Percentiles rank a stretch among this genome's conserved stretches.
phyloP scores from a whole-genome alignment of 176 grass and related monocot genomes.

The Triticum urartu region DNA sequence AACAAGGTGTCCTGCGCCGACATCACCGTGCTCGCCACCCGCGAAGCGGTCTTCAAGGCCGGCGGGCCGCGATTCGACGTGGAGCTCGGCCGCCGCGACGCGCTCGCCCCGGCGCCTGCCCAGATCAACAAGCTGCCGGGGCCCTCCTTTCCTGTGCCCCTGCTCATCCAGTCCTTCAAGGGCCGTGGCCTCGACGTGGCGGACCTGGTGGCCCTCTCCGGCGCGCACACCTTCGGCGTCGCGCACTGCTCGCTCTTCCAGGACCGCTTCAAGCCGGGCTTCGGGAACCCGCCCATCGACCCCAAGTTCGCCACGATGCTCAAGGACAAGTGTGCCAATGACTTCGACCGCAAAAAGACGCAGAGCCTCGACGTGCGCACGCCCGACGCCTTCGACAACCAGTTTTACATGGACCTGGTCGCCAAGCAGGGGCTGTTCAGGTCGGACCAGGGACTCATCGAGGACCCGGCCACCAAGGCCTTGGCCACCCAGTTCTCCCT shows the following conservation, averaged over 20 bases:
- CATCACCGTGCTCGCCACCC: slow-evolving; percentile 41
- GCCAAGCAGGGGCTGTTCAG: slow-evolving; percentile 34
- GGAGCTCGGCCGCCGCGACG: slow-evolving; percentile 41
- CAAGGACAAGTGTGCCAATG: slow-evolving; percentile 8
- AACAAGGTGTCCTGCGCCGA: slow-evolving; percentile 50
- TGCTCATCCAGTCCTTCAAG: slow-evolving; percentile 3
- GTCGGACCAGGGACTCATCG: slow-evolving; percentile 42
- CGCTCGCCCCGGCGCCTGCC: background rate
- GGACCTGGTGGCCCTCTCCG: slow-evolving; percentile 63
- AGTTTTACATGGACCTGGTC: slow-evolving; percentile 48
- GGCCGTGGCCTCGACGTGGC: slow-evolving; percentile 6
- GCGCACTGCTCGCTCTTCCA: slow-evolving; percentile 37
- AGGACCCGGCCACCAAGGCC: slow-evolving; percentile 14
- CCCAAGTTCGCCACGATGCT: background rate
- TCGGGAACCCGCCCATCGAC: slow-evolving; percentile 22
- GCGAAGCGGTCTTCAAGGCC: slow-evolving; percentile 40
- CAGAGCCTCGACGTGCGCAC: slow-evolving; percentile 35
- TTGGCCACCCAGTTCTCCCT: slow-evolving; percentile 23
- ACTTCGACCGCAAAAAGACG: background rate
- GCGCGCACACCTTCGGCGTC: slow-evolving; percentile 54
- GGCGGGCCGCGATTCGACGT: slow-evolving; percentile 37
- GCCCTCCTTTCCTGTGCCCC: background rate
- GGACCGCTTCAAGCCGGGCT: background rate
- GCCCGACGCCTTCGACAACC: slow-evolving; percentile 50
- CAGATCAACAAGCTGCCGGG: background rate